Evolutionary conservation across 148 eudicot species (phyloP).

Genomic region (Chenopodium album): DNA sequence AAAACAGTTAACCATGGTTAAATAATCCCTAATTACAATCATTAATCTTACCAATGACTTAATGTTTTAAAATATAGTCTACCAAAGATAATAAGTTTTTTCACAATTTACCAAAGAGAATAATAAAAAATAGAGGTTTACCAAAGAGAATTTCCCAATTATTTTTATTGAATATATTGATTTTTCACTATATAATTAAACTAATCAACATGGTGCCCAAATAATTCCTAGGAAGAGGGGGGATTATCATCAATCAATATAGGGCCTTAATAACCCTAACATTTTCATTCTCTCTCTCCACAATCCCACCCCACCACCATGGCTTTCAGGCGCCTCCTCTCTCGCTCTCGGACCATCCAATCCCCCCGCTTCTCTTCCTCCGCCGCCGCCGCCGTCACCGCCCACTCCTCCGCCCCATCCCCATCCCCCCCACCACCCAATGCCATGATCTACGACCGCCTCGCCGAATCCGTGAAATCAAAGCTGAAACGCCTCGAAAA

Average conservation of each 20-base stretch:
- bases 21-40: too few relatives aligned
- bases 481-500: constrained; percentile 47
- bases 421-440: constrained; percentile 37
- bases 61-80: too few relatives aligned
- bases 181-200: too few relatives aligned
- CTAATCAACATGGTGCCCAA: too few relatives aligned
- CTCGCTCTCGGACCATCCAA: constrained; percentile 28
- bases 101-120: too few relatives aligned
- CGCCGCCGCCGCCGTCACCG: constrained; percentile 36
- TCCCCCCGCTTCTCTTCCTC: constrained; percentile 27
- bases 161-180: too few relatives aligned
- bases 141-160: too few relatives aligned
- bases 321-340: constrained; percentile 60
- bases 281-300: background rate
- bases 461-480: constrained; percentile 56
- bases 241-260: too few relatives aligned
- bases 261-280: background rate
- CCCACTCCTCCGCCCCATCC: constrained; percentile 22
- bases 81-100: too few relatives aligned
- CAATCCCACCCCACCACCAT: constrained; percentile 23
- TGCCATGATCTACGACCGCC: constrained; percentile 71
- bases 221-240: background rate
- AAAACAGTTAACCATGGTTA: too few relatives aligned
- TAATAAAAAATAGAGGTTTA: too few relatives aligned
- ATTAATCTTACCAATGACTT: too few relatives aligned